These are phyloP conservation scores for Phalaenopsis hybrid DNA, from an alignment of 116 monocot genomes.

Conservation along the genomic window DNA sequence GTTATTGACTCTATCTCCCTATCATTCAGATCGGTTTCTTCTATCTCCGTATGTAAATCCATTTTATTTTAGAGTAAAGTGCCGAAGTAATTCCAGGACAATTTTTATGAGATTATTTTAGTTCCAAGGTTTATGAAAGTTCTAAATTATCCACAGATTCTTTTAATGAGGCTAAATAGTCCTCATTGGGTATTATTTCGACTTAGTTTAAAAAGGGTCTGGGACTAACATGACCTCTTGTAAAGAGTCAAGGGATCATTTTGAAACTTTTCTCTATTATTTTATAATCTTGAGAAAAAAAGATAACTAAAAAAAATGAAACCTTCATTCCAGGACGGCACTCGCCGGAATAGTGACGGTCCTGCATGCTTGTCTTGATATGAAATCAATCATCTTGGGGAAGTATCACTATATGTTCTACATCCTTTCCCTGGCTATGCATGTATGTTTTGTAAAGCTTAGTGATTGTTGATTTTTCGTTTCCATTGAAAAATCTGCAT, in stretches of 20 bases:
- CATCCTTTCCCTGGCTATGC: conserved; percentile 83
- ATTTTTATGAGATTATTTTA: no score
- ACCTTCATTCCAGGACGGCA: conserved; percentile 41
- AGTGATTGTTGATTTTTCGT: conserved; percentile 1
- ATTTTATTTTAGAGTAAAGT: no score
- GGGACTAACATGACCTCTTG: no score
- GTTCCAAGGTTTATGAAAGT: no score
- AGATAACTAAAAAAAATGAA: background rate
- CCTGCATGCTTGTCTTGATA: conserved; percentile 80
- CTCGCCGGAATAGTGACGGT: conserved; percentile 84
- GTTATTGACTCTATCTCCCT: conserved; percentile 78
- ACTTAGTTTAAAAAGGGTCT: no score
- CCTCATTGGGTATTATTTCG: no score
- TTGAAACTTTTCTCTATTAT: background rate
- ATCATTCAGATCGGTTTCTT: conserved; percentile 91
- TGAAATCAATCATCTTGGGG: conserved; percentile 82
- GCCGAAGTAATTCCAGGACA: no score
- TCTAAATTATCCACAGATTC: no score
- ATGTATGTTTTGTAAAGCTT: conserved; percentile 32
- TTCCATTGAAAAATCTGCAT: no score
- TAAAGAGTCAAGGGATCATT: no score
- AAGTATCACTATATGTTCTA: conserved; percentile 99
- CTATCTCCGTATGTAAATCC: conserved; percentile 68
- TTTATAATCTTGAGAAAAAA: background rate
- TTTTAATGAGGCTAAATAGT: no score